These are phyloP conservation scores for Leucocoprinus leucothites DNA, from an alignment of 768 basidiomycete genomes.

Conservation along the genomic window DNA sequence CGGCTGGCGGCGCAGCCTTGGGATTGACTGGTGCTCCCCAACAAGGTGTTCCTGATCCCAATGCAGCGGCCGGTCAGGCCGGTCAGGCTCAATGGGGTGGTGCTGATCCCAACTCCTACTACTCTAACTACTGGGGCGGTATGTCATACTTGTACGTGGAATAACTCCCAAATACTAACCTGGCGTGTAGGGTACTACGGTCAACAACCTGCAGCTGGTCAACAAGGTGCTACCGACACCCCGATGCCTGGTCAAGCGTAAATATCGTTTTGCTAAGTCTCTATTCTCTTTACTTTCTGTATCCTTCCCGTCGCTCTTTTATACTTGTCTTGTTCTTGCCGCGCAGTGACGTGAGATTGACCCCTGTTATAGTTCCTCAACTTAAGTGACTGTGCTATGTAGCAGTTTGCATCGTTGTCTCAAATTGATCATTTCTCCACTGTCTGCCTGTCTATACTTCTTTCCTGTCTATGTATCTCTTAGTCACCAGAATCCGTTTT, in stretches of 20 bases:
- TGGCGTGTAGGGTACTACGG: conserved; percentile 68
- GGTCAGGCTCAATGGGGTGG: conserved; percentile 77
- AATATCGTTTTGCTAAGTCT: conserved; percentile 17
- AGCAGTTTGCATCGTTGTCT: neutral
- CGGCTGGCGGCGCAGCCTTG: conserved; percentile 52
- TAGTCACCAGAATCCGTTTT: conserved; percentile 16
- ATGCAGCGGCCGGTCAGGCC: conserved; percentile 50
- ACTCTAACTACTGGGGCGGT: conserved; percentile 86
- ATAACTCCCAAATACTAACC: conserved; percentile 11
- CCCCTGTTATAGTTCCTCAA: conserved; percentile 15
- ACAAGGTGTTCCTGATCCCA: conserved; percentile 53
- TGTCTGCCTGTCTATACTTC: conserved; percentile 19
- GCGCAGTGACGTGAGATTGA: conserved; percentile 11
- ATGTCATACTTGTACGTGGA: conserved; percentile 22
- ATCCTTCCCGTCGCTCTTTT: conserved; percentile 23
- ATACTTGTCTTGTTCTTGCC: conserved; percentile 22
- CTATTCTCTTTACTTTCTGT: conserved; percentile 18
- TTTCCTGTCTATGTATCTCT: conserved; percentile 17
- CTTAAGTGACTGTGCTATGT: conserved; percentile 21
- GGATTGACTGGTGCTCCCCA: conserved; percentile 54
- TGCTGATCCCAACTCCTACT: conserved; percentile 71
- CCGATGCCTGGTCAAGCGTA: conserved; percentile 50
- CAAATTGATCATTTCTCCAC: conserved; percentile 16
- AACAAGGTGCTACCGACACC: conserved; percentile 55
- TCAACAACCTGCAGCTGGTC: conserved; percentile 59